Base-by-base conservation (phyloP, 2,329 filamentous ascomycete genomes). In the Aspergillus arachidicola region DNA sequence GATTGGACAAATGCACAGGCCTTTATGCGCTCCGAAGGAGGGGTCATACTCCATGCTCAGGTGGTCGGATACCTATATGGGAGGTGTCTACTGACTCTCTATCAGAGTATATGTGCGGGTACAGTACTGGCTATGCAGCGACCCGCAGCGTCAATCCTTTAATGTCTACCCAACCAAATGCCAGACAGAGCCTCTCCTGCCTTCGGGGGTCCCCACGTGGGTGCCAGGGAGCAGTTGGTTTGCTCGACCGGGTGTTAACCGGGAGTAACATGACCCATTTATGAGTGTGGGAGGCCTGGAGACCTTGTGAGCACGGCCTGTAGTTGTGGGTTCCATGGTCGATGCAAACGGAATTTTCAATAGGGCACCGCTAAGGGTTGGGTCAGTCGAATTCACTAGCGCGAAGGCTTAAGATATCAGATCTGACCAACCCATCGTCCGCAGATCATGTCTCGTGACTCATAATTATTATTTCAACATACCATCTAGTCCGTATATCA, bases 401-500 rank as follows among this genome's bases (percentile, higher is more conserved):
- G 34, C 21, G 23, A 55, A 38, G 51, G 32, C 12, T 55, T 36
- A 38, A 32, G 51, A 14, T 55, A 55, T 38, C 34, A 23, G 45
- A 48, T 48, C 45, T 16, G 45, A 3, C 19, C 23, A 51, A 21
- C 28, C 4, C 51, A 41, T 21, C 32, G 32, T 23, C 19, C n/a
- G 51, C 30, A 55, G 51, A 55, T 55, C 51, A 55, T 23, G 28
- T 51, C 48, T 51, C 28, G 28, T 51, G 48, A 51, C 48, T 51
- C 16, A 23, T 32, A 6, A 51, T 32, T 34, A 19, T 14, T 51
- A 10, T 14, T 32, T 21, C 28, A 34, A 34, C 16, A 51, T 9
- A 32, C 46, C 26, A 16, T 28, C 10, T 34, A 34, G 10, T 34
- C 10, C 23, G 11, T 14, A 9, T 28, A 9, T 9, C 11, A 19